A percentile compares a stretch with the other conserved stretches of the same genome.
Evolutionary conservation across 768 basidiomycete species (phyloP).

Genomic region (Infundibulicybe gibba): DNA sequence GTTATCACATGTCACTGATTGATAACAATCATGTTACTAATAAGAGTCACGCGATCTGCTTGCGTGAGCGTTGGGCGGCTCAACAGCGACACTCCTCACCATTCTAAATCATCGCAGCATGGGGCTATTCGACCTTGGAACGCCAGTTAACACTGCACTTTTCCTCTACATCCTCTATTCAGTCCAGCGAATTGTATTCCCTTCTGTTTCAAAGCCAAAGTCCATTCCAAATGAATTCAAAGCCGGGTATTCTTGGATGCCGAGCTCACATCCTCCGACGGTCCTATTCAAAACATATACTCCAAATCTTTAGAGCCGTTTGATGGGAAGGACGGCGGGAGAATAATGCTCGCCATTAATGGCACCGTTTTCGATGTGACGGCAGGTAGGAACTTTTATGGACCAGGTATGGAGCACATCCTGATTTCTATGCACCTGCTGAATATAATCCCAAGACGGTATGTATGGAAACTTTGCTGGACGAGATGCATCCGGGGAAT

Average conservation of each 20-base stretch:
- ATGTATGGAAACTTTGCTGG: slow-evolving; percentile 99
- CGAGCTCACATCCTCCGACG: slow-evolving; percentile 74
- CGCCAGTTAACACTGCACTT: slow-evolving; percentile 76
- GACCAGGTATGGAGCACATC: slow-evolving; percentile 64
- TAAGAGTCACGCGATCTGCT: no score
- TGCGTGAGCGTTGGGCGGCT: no score
- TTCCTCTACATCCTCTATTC: slow-evolving; percentile 78
- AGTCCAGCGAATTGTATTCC: slow-evolving; percentile 70
- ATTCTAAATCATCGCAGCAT: slow-evolving; percentile 16
- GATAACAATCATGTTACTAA: no score
- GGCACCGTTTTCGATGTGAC: slow-evolving; percentile 93
- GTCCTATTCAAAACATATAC: slow-evolving; percentile 78
- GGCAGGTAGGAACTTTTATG: slow-evolving; percentile 87
- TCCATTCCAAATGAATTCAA: slow-evolving; percentile 69
- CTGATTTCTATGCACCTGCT: neutral
- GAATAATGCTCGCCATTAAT: slow-evolving; percentile 83
- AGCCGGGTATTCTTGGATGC: slow-evolving; percentile 89
- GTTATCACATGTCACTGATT: no score
- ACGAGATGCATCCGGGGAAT: slow-evolving; percentile 94
- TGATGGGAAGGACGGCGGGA: slow-evolving; percentile 56
- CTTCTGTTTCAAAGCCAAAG: slow-evolving; percentile 48
- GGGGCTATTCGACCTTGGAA: slow-evolving; percentile 51
- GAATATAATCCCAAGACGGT: slow-evolving; percentile 54
- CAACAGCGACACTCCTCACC: neutral
- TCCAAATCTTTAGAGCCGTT: slow-evolving; percentile 65